phyloP scores from a whole-genome alignment of 78 protist species.

The Dictyostelium discoideum region DNA sequence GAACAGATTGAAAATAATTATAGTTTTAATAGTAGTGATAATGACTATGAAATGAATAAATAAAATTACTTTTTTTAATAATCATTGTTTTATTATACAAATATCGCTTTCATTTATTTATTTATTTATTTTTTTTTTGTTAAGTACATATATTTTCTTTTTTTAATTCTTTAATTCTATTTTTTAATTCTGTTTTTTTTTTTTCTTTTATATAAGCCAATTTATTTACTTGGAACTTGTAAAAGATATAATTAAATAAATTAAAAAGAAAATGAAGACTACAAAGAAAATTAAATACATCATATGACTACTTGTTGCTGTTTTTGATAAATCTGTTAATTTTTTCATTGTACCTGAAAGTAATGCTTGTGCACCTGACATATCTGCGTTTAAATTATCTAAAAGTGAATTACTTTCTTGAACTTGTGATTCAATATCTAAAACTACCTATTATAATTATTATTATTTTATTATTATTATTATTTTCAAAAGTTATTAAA shows the following conservation, averaged over 20 bases:
- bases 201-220: not conserved
- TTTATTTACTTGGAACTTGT: not conserved
- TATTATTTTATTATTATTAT: not conserved
- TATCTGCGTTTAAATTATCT: constrained; percentile 40
- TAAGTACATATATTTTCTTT: not conserved
- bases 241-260: not conserved
- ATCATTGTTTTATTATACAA: not conserved
- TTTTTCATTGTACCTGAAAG: constrained; percentile 72
- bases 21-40: not conserved
- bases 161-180: no score
- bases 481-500: no score
- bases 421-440: constrained; percentile 77
- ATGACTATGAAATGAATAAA: not conserved
- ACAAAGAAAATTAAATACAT: constrained; percentile 38
- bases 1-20: not conserved
- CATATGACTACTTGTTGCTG: constrained; percentile 77
- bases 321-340: constrained; percentile 40
- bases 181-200: not conserved
- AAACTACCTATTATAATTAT: constrained; percentile 29
- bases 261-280: constrained; percentile 48
- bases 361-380: constrained; percentile 33
- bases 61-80: not conserved
- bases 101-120: not conserved
- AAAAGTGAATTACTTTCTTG: constrained; percentile 59
- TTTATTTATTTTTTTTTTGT: no score